phyloP scores from a whole-genome alignment of 768 basidiomycete genomes.

The Mycena venus region DNA sequence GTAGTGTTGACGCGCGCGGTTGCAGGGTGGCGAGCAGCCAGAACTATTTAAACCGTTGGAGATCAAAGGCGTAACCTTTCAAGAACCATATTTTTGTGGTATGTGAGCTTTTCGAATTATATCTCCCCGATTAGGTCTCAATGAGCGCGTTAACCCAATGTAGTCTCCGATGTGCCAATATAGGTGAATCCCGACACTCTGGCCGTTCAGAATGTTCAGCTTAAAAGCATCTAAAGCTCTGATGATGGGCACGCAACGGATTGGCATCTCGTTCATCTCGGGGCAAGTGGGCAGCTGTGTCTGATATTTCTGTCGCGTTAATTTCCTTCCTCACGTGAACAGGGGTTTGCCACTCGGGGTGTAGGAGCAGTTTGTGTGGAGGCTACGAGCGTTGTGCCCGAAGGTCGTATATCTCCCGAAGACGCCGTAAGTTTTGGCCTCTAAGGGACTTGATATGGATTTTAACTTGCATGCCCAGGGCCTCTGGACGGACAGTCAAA shows the following conservation, averaged over 20 bases:
- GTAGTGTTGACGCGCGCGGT: constrained; percentile 41
- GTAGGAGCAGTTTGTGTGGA: constrained; percentile 80
- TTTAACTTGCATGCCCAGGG: constrained; percentile 53
- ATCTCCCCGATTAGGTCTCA: background rate
- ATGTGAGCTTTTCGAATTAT: constrained; percentile 33
- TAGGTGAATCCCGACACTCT: constrained; percentile 62
- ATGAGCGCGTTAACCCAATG: background rate
- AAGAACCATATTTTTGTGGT: constrained; percentile 84
- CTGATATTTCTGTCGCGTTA: background rate
- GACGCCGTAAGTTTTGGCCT: constrained; percentile 66
- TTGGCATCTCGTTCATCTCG: constrained; percentile 87
- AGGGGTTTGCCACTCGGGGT: constrained; percentile 80
- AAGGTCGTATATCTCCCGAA: constrained; percentile 83
- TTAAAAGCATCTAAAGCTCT: constrained; percentile 9
- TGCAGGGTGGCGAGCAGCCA: constrained; percentile 65
- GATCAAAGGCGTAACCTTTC: constrained; percentile 74
- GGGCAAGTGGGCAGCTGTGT: constrained; percentile 51
- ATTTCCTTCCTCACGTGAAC: background rate
- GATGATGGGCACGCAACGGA: constrained; percentile 79
- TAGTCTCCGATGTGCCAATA: constrained; percentile 90
- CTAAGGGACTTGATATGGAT: background rate
- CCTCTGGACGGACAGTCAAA: constrained; percentile 84
- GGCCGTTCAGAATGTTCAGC: background rate
- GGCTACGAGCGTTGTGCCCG: constrained; percentile 80
- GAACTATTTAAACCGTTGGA: constrained; percentile 76